phyloP scores from a whole-genome alignment of 2,329 filamentous ascomycete genomes.

The Colletotrichum horii region DNA sequence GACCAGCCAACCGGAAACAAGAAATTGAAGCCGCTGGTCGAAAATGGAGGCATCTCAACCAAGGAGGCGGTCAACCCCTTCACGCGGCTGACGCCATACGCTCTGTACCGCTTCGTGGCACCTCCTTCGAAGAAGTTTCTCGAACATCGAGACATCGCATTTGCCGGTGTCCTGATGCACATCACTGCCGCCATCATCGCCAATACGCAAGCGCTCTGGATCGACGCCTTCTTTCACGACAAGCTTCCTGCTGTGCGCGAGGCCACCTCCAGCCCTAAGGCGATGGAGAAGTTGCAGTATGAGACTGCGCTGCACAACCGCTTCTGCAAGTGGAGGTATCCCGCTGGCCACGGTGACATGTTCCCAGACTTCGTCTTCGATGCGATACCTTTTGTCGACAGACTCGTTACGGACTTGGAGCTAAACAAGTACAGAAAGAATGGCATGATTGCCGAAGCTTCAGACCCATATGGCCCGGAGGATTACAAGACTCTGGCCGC shows the following conservation, averaged over 20 bases:
- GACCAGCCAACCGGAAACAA: slow-evolving; percentile 16
- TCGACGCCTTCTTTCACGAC: slow-evolving; percentile 36
- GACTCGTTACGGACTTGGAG: slow-evolving; percentile 70
- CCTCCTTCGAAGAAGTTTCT: slow-evolving; percentile 24
- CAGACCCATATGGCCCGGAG: slow-evolving; percentile 61
- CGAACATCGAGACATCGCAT: slow-evolving; percentile 30
- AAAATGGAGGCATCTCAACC: slow-evolving; percentile 10
- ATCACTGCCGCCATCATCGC: slow-evolving; percentile 34
- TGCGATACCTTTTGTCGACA: slow-evolving; percentile 73
- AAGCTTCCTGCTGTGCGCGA: slow-evolving; percentile 38
- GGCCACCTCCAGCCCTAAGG: slow-evolving; percentile 26
- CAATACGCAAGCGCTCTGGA: slow-evolving; percentile 52
- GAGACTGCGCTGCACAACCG: slow-evolving; percentile 69
- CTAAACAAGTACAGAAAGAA: slow-evolving; percentile 62
- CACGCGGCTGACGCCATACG: slow-evolving; percentile 21
- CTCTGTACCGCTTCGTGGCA: slow-evolving; percentile 33
- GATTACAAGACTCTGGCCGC: slow-evolving; percentile 61
- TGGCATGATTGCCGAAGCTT: slow-evolving; percentile 55
- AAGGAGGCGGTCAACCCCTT: slow-evolving; percentile 17
- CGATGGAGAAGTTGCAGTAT: slow-evolving; percentile 48
- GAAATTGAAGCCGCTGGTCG: slow-evolving; percentile 10
- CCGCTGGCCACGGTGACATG: slow-evolving; percentile 66
- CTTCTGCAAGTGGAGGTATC: slow-evolving; percentile 74
- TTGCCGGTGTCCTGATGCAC: slow-evolving; percentile 34
- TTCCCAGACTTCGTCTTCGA: slow-evolving; percentile 79